phyloP scores from a whole-genome alignment of 2,329 filamentous ascomycete species.

The Fusarium odoratissimum region DNA sequence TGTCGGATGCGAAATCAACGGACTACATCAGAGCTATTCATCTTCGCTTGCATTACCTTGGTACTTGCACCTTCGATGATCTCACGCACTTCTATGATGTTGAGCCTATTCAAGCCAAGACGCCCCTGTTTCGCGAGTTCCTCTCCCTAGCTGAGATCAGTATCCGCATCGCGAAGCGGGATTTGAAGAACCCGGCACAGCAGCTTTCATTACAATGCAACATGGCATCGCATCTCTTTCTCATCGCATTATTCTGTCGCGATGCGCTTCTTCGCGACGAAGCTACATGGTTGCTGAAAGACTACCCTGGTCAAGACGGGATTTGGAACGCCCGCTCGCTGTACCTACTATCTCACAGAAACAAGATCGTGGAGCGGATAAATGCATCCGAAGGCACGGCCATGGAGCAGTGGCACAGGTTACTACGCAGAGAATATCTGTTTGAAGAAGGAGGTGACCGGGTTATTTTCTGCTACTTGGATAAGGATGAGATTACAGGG shows the following conservation, averaged over 20 bases:
- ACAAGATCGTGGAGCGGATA: constrained; percentile 42
- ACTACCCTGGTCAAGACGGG: constrained; percentile 51
- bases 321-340: constrained; percentile 47
- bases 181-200: constrained; percentile 32
- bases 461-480: constrained; percentile 47
- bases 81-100: constrained; percentile 41
- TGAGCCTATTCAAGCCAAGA: constrained; percentile 34
- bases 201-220: constrained; percentile 45
- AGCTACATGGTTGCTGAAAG: constrained; percentile 46
- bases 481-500: constrained; percentile 31
- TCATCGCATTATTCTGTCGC: constrained; percentile 46
- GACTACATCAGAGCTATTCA: constrained; percentile 49
- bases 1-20: constrained; percentile 42
- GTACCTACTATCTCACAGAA: constrained; percentile 44
- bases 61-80: constrained; percentile 46
- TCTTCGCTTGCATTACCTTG: constrained; percentile 48
- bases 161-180: constrained; percentile 13
- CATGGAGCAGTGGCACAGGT: constrained; percentile 48
- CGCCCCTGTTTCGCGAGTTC: constrained; percentile 49
- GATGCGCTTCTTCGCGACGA: constrained; percentile 49
- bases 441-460: constrained; percentile 51
- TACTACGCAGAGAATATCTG: constrained; percentile 50
- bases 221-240: constrained; percentile 42
- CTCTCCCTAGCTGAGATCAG: constrained; percentile 48
- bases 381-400: constrained; percentile 46